phyloP scores from a whole-genome alignment of 768 basidiomycete species.

The Auriculariales sp. region DNA sequence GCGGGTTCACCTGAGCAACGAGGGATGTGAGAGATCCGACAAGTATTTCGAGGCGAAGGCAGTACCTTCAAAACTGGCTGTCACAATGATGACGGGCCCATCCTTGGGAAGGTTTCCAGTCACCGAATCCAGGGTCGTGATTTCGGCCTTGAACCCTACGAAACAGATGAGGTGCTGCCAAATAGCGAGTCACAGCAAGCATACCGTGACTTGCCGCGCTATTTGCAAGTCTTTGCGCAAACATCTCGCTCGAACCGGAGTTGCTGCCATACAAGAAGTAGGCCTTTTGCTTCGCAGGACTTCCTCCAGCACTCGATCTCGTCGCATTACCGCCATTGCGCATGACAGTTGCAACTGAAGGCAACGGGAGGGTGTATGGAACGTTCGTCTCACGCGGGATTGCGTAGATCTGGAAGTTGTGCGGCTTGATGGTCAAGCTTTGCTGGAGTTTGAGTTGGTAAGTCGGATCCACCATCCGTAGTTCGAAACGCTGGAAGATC shows the following conservation, averaged over 20 bases:
- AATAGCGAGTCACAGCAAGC: not conserved
- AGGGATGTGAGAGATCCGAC: not conserved
- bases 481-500: slow-evolving; percentile 32
- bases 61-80: slow-evolving; percentile 12
- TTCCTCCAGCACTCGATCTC: too few relatives aligned
- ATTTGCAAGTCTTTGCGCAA: slow-evolving; percentile 29
- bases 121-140: not conserved
- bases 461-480: slow-evolving; percentile 25
- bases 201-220: slow-evolving; percentile 24
- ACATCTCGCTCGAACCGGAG: slow-evolving; percentile 33
- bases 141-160: not conserved
- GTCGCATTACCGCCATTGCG: too few relatives aligned
- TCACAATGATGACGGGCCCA: slow-evolving; percentile 10
- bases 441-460: slow-evolving; percentile 22
- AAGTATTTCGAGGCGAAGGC: too few relatives aligned
- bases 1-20: slow-evolving; percentile 28
- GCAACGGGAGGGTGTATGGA: too few relatives aligned
- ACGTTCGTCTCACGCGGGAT: slow-evolving; percentile 15
- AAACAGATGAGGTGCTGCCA: not conserved
- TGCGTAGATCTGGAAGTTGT: slow-evolving; percentile 25
- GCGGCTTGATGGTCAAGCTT: slow-evolving; percentile 32
- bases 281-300: slow-evolving; percentile 13
- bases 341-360: too few relatives aligned
- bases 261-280: slow-evolving; percentile 33
- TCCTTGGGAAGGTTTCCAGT: slow-evolving; percentile 3